Evolutionary conservation across 306 rosid genomes (phyloP).

Genomic region (Gynostemma pentaphyllum): DNA sequence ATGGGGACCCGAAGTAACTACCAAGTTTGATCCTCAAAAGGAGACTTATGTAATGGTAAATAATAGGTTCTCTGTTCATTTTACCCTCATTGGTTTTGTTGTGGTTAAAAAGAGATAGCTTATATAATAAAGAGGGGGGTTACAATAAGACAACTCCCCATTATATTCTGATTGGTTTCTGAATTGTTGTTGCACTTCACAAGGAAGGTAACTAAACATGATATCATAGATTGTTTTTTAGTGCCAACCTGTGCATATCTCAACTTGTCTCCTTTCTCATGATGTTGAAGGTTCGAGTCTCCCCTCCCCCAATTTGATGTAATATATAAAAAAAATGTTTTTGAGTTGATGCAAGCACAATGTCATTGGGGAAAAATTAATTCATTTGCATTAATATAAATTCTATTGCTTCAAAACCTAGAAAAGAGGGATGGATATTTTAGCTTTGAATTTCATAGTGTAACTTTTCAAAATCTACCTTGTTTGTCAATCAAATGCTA

Average conservation of each 20-base stretch:
- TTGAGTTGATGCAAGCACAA: no score
- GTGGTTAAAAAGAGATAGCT: neutral
- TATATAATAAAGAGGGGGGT: neutral
- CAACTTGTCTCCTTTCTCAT: no score
- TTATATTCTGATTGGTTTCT: neutral
- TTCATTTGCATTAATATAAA: no score
- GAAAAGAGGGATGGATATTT: no score
- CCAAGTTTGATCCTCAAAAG: slow-evolving; percentile 60
- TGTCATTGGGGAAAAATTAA: no score
- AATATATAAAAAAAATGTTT: no score
- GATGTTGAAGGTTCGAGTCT: no score
- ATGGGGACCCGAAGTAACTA: slow-evolving; percentile 81
- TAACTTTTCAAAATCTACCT: neutral
- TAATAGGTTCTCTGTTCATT: neutral
- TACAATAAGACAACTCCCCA: neutral
- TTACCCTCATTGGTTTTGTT: neutral
- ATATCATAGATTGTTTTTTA: neutral
- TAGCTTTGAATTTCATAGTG: no score
- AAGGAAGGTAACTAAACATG: neutral
- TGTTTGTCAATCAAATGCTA: neutral
- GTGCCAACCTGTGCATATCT: neutral
- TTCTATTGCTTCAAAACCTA: no score
- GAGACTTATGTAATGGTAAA: slow-evolving; percentile 79
- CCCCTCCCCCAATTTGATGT: no score
- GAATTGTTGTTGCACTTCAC: neutral